Evolutionary conservation across 1,139 yeast genomes (phyloP).

Genomic region (Petasospora fabianii): DNA sequence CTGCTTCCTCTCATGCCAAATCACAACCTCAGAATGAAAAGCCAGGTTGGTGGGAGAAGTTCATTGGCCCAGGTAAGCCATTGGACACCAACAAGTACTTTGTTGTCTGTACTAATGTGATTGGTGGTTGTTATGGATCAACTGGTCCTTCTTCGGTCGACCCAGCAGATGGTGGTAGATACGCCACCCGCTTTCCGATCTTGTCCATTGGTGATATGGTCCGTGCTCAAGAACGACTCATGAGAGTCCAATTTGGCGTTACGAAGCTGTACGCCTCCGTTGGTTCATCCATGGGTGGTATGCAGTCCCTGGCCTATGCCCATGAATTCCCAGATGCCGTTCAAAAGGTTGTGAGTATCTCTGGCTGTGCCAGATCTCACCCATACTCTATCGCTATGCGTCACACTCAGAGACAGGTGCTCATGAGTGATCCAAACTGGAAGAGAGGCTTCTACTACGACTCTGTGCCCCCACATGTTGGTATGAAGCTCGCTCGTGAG

Average conservation of each 20-base stretch:
- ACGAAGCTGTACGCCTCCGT: conserved; percentile 68
- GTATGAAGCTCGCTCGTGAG: conserved; percentile 92
- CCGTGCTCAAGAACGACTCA: conserved; percentile 74
- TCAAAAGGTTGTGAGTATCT: conserved; percentile 65
- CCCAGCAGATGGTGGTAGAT: conserved; percentile 61
- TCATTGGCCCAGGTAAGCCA: conserved; percentile 80
- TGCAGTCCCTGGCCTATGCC: conserved; percentile 90
- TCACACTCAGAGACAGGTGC: conserved; percentile 86
- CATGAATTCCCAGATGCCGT: conserved; percentile 80
- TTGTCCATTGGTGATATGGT: conserved; percentile 87
- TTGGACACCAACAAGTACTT: conserved; percentile 80
- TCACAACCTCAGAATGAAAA: conserved; percentile 67
- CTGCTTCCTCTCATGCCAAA: conserved; percentile 94
- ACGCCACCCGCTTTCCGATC: conserved; percentile 87
- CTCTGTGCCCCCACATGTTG: conserved; percentile 82
- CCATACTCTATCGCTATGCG: conserved; percentile 94
- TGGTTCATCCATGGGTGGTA: conserved; percentile 96
- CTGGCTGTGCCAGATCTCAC: conserved; percentile 92
- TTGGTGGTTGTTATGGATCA: conserved; percentile 94
- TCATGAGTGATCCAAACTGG: conserved; percentile 96
- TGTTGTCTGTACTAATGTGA: conserved; percentile 82
- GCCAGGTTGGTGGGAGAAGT: conserved; percentile 96
- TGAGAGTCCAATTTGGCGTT: conserved; percentile 60
- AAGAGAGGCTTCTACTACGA: conserved; percentile 84
- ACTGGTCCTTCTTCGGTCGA: conserved; percentile 88